These are phyloP conservation scores for Aspergillus sp. DNA, from an alignment of 2,329 filamentous ascomycete genomes.

Conservation along the genomic window DNA sequence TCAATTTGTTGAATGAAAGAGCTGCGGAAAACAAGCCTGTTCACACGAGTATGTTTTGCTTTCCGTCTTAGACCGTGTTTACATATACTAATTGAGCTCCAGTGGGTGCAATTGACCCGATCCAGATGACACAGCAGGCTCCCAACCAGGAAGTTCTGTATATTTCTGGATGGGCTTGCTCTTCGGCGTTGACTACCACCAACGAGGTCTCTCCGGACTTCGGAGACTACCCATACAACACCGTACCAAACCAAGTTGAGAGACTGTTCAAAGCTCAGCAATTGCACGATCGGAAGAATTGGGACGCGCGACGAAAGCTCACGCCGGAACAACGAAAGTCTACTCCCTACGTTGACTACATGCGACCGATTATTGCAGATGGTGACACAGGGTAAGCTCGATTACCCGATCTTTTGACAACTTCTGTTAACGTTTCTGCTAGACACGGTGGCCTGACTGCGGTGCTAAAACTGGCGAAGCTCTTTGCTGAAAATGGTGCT, in stretches of 20 bases:
- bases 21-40: constrained; percentile 79
- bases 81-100: constrained; percentile 11
- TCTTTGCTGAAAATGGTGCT: constrained; percentile 95
- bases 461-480: constrained; percentile 92
- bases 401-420: too few relatives aligned
- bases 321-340: constrained; percentile 68
- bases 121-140: constrained; percentile 99
- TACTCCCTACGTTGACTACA: constrained; percentile 85
- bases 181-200: constrained; percentile 84
- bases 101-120: constrained; percentile 98
- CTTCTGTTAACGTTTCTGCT: constrained; percentile 8
- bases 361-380: constrained; percentile 93
- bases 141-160: constrained; percentile 95
- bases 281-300: constrained; percentile 94
- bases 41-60: constrained; percentile 69
- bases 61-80: not conserved
- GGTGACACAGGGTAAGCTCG: constrained; percentile 75
- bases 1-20: constrained; percentile 79
- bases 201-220: constrained; percentile 98
- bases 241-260: constrained; percentile 96
- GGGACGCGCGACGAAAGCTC: constrained; percentile 80
- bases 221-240: constrained; percentile 98
- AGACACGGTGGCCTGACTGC: constrained; percentile 88
- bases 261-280: constrained; percentile 94
- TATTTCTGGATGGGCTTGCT: constrained; percentile 96